These are phyloP conservation scores for Linnemannia exigua DNA, from an alignment of 192 early-diverging fungal species.

Conservation along the genomic window DNA sequence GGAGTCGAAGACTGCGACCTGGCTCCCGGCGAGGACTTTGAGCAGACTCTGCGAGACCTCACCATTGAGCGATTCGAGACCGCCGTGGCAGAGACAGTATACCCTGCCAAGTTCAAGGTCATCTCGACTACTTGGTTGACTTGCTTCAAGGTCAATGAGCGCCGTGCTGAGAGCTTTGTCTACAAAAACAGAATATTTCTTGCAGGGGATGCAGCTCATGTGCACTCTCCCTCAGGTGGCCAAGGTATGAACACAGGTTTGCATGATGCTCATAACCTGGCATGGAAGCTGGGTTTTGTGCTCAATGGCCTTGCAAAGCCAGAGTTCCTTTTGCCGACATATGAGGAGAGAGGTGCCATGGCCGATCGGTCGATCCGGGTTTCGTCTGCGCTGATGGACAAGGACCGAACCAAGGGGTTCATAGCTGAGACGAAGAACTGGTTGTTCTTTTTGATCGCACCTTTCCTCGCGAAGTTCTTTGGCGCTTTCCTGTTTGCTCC, in stretches of 20 bases:
- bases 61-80: constrained; percentile 22
- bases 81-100: neutral
- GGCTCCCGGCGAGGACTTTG: constrained; percentile 31
- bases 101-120: constrained; percentile 28
- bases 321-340: constrained; percentile 23
- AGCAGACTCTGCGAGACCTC: constrained; percentile 14
- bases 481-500: neutral
- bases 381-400: constrained; percentile 23
- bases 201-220: constrained; percentile 64
- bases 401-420: neutral
- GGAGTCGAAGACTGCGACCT: constrained; percentile 33
- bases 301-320: constrained; percentile 47
- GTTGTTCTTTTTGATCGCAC: neutral
- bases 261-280: constrained; percentile 61
- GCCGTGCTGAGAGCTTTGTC: constrained; percentile 33
- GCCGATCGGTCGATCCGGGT: constrained; percentile 32
- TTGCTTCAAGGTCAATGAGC: constrained; percentile 38
- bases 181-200: constrained; percentile 57
- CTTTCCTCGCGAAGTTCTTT: neutral
- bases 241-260: constrained; percentile 58
- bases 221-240: constrained; percentile 53
- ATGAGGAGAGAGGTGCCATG: constrained; percentile 32
- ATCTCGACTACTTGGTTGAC: constrained; percentile 27
- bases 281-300: constrained; percentile 62
- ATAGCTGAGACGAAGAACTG: neutral